A percentile compares a stretch with the other conserved stretches of the same genome.
Conservation (phyloP, 139 green algal genomes). For the Chlorella sp. region DNA sequence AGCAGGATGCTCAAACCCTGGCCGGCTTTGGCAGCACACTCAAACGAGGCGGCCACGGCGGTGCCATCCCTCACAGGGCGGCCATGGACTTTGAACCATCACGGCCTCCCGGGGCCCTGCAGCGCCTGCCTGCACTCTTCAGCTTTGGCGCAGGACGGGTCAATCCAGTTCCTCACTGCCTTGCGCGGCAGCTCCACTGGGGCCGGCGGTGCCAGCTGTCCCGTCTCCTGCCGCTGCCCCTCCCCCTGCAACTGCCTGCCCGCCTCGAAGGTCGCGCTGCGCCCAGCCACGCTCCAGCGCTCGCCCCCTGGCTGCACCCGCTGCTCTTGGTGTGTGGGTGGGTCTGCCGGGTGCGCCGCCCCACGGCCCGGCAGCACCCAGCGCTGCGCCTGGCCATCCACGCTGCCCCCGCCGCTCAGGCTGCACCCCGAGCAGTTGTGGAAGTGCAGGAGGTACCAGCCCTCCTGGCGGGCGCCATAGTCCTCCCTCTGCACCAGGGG, state of each 20-base stretch:
- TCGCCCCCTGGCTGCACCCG: neutral
- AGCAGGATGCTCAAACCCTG: neutral
- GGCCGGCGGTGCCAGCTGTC: neutral
- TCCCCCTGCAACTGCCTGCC: neutral
- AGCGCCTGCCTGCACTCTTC: slow-evolving; percentile 25
- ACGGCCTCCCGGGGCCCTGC: too few species aligned
- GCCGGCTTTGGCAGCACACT: neutral
- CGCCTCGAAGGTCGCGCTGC: too few species aligned
- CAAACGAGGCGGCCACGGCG: neutral
- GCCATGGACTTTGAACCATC: neutral
- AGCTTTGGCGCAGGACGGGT: slow-evolving; percentile 31
- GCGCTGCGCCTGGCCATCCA: slow-evolving; percentile 21
- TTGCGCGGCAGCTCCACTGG: slow-evolving; percentile 1
- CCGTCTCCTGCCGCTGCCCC: neutral
- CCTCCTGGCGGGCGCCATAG: slow-evolving; percentile 1
- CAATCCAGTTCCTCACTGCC: slow-evolving; percentile 15
- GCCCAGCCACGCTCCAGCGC: too few species aligned
- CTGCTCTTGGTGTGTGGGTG: neutral
- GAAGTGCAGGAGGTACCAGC: slow-evolving; percentile 38
- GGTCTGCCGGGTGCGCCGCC: neutral
- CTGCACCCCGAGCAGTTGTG: slow-evolving; percentile 35
- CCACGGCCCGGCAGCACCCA: slow-evolving; percentile 2
- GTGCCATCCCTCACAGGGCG: neutral
- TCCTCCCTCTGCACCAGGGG: slow-evolving; percentile 1
- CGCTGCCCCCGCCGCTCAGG: slow-evolving; percentile 27